Conservation (phyloP, 2,329 filamentous ascomycete species). For the Dryadomyces sulphureus region DNA sequence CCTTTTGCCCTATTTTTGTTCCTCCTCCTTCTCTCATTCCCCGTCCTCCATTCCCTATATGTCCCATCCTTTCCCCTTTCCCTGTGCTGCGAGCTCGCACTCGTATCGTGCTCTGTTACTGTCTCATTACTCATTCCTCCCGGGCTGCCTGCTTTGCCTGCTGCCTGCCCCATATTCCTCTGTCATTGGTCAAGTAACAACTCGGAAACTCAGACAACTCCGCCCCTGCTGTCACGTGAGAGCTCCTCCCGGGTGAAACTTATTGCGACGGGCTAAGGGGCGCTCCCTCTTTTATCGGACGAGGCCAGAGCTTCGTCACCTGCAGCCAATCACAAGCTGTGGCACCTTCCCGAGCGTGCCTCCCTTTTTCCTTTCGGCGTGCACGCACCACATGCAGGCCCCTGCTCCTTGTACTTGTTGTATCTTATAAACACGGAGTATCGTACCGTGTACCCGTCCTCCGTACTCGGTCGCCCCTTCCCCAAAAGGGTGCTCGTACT, state of each 20-base stretch:
- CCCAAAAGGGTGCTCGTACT: background rate
- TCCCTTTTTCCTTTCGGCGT: background rate
- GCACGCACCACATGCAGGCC: conserved; percentile 1
- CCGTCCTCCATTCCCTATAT: background rate
- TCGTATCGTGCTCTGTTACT: too few relatives aligned
- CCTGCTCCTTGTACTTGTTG: conserved; percentile 4
- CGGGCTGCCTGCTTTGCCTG: too few relatives aligned
- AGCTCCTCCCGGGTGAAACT: too few relatives aligned
- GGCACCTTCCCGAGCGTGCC: background rate
- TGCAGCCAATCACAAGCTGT: background rate
- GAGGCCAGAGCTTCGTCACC: background rate
- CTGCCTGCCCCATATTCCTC: too few relatives aligned
- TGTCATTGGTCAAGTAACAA: too few relatives aligned
- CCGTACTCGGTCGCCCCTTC: background rate
- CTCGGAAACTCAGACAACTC: too few relatives aligned
- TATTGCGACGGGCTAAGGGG: too few relatives aligned
- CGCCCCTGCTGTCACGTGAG: too few relatives aligned
- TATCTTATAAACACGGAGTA: too few relatives aligned
- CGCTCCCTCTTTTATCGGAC: background rate
- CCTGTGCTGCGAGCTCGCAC: background rate
- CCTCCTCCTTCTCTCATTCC: background rate
- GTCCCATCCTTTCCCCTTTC: background rate
- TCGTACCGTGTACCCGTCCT: too few relatives aligned
- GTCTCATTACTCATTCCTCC: background rate
- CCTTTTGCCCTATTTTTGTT: background rate